Percentiles rank a stretch among this genome's conserved stretches.
These are phyloP conservation scores for Phaeotremella skinneri DNA, from an alignment of 768 basidiomycete genomes.

Conservation along the genomic window DNA sequence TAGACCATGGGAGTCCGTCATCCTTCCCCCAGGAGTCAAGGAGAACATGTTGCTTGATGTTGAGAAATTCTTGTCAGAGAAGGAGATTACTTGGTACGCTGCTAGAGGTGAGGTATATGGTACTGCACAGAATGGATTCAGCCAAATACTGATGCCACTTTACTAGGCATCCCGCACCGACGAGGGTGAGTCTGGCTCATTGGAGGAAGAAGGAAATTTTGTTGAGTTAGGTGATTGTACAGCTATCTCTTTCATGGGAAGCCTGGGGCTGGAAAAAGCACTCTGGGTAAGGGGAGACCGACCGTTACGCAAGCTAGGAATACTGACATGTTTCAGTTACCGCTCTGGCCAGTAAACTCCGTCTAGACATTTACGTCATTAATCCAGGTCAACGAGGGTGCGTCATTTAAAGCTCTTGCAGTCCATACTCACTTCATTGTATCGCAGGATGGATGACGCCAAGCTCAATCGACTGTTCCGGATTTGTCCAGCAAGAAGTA, in stretches of 20 bases:
- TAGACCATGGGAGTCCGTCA: conserved; percentile 41
- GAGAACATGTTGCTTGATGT: conserved; percentile 39
- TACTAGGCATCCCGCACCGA: conserved; percentile 46
- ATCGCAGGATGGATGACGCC: conserved; percentile 60
- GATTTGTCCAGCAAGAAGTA: conserved; percentile 76
- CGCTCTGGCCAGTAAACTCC: conserved; percentile 80
- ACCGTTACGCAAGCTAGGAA: neutral
- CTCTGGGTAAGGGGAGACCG: conserved; percentile 22
- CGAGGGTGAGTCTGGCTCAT: conserved; percentile 25
- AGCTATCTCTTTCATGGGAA: conserved; percentile 35
- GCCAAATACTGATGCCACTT: too few relatives aligned
- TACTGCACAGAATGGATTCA: neutral
- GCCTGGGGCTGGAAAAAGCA: conserved; percentile 41
- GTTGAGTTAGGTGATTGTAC: neutral
- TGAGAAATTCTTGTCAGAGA: conserved; percentile 35
- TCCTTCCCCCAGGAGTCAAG: conserved; percentile 38
- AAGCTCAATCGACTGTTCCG: conserved; percentile 83
- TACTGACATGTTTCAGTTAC: conserved; percentile 52
- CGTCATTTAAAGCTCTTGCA: neutral
- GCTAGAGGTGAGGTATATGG: conserved; percentile 41
- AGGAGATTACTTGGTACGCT: conserved; percentile 40
- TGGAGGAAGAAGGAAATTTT: neutral
- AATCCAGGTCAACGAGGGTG: conserved; percentile 43
- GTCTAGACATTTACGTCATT: conserved; percentile 88
- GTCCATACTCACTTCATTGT: neutral